Base-by-base conservation (phyloP, 2,329 filamentous ascomycete genomes). In the Leptodontidium sp. region DNA sequence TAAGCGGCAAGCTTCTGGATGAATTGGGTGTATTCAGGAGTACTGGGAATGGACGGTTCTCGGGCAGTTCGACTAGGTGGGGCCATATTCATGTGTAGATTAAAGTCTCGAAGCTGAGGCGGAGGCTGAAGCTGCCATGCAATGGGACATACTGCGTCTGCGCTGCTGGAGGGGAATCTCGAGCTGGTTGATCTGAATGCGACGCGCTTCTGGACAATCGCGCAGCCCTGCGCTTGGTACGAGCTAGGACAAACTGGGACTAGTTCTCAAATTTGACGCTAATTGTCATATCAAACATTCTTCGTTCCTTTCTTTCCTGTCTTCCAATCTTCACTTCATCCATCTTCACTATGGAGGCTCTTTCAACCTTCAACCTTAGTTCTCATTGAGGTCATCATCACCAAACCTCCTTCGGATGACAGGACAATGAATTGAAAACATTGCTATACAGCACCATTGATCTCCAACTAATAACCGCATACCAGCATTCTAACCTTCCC, bases 1-100 rank as follows among this genome's bases (percentile, higher is more conserved):
- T 93, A 97, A 58, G 85, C 88, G 62, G 84, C 86, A 67, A 97
- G 82, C 76, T 90, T 89, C 74, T 87, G 84, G 77, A 97, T 91
- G 79, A 97, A 97, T 53, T 92, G 89, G 66, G 91, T 87, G 80
- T 93, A 93, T 81, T 96, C 93, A 62, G 87, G 82, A 2, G 87
- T 90, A 68, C 85, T 84, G 21, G 69, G 64, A 32, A 75, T 72
- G 12, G 73, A 68, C 45, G 67, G 63, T 47, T 72, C 72, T 38
- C 66, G 68, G 55, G 63, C 55, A 43, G 67, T 55, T 70, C 71
- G 64, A 64, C 40, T 67, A 35, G 73, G 75, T 61, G 75, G 74
- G 50, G 74, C 74, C 76, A 78, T 78, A 7, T 45, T 72, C 58
- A 59, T 45, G 50, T 65, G 43, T 45, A 9, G 17, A 45, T 43